These are phyloP conservation scores for Kokia cookei DNA, from an alignment of 441 rosid genomes.

Conservation along the genomic window DNA sequence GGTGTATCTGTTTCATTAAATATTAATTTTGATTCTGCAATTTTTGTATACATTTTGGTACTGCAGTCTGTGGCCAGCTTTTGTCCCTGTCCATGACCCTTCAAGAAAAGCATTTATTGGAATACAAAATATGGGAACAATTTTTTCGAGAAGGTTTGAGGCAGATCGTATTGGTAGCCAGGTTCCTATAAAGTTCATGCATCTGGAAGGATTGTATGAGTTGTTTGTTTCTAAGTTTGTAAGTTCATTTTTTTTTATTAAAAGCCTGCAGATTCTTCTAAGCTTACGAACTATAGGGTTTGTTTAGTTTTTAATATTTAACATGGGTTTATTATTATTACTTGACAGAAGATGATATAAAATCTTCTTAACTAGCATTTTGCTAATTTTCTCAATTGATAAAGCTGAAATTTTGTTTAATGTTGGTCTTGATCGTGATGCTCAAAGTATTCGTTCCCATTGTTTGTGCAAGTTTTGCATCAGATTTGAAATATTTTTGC, in stretches of 20 bases:
- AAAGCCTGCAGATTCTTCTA: background rate
- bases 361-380: background rate
- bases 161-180: slow-evolving; percentile 92
- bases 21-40: slow-evolving; percentile 4
- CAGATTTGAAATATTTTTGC: background rate
- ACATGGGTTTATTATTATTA: background rate
- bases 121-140: slow-evolving; percentile 91
- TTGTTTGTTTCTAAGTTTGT: slow-evolving; percentile 96
- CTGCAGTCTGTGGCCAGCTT: slow-evolving; percentile 93
- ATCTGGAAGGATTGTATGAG: slow-evolving; percentile 93
- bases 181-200: slow-evolving; percentile 97
- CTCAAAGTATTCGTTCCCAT: background rate
- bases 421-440: background rate
- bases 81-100: slow-evolving; percentile 98
- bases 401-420: background rate
- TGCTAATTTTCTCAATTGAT: background rate
- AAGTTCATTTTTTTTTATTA: slow-evolving; percentile 32
- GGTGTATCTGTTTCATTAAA: slow-evolving; percentile 5
- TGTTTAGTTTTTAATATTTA: background rate
- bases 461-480: background rate
- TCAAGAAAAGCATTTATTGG: slow-evolving; percentile 91
- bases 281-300: background rate
- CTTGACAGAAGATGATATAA: background rate
- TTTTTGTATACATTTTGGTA: slow-evolving; percentile 10
- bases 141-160: slow-evolving; percentile 92